Percentiles rank a stretch among this genome's conserved stretches.
phyloP scores from a whole-genome alignment of 768 basidiomycete genomes.

The Mycena filopes region DNA sequence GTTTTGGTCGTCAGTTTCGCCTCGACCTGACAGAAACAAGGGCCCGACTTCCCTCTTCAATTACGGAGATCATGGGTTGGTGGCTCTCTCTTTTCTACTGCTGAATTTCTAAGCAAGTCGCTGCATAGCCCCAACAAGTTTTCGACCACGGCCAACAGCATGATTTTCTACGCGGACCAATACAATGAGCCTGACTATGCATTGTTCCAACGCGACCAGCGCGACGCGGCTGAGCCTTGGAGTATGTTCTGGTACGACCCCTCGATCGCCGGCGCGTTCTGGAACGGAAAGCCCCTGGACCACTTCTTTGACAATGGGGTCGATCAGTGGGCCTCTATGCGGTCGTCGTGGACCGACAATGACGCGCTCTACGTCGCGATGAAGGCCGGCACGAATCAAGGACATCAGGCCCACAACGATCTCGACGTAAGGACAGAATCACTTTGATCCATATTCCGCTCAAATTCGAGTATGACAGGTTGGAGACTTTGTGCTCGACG shows the following conservation, averaged over 20 bases:
- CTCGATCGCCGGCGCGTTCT: conserved; percentile 86
- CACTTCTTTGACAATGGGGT: conserved; percentile 76
- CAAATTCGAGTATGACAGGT: conserved; percentile 20
- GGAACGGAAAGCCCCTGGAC: conserved; percentile 88
- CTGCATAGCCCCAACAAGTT: conserved; percentile 77
- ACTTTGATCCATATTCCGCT: too few species aligned
- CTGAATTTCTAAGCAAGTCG: not conserved
- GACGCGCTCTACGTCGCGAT: conserved; percentile 89
- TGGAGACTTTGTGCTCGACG: conserved; percentile 96
- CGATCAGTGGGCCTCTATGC: conserved; percentile 91
- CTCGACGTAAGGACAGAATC: conserved; percentile 63
- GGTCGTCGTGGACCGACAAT: conserved; percentile 92
- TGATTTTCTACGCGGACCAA: conserved; percentile 80
- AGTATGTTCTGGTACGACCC: conserved; percentile 96
- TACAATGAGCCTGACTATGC: conserved; percentile 79
- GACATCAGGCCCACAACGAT: conserved; percentile 95
- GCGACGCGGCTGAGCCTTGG: conserved; percentile 84
- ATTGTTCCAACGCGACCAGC: conserved; percentile 91
- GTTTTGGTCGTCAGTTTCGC: not conserved
- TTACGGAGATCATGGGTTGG: conserved; percentile 73
- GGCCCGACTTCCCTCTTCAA: conserved; percentile 90
- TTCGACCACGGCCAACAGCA: conserved; percentile 89
- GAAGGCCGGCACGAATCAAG: conserved; percentile 83
- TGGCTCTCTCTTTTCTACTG: conserved; percentile 37
- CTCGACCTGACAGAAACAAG: conserved; percentile 39